Evolutionary conservation across 139 green algal genomes (phyloP), one percentile per base, ranked within the genome.

Genomic region (Chlorella vulgaris): DNA sequence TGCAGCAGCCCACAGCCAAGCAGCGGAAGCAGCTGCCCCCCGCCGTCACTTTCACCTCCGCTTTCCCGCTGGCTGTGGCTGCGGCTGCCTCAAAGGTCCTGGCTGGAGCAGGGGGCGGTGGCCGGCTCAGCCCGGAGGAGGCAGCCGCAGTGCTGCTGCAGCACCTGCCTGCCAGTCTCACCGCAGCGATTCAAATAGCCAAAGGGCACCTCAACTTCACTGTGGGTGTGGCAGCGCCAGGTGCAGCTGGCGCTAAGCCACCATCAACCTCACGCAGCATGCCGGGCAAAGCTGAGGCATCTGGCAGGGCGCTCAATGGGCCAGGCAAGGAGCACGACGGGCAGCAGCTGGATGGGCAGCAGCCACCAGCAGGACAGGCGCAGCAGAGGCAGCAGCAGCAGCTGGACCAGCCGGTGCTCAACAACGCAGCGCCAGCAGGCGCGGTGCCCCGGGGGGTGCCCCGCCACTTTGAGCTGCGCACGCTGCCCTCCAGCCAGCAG

Each of bases 161-260:
- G 38, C 68, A 31, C 18, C 31, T 81, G 78, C 47, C 29, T 18
- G 50, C 71, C 13, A 50, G 36, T 62, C 38, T 83, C 29, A 74
- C 84, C 1, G 29, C 22, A 15, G 65, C 39, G 1, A 78, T 68
- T 39, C 50, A 74, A 50, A 67, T 40, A 1, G 43, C 69, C 6
- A 83, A 74, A 50, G 86, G 80, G 2, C 80, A 86, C 66, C 53
- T 89, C 43, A 89, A 89, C 33, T 89, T 88, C 29, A 21, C 8
- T 92, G 82, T 31, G 84, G 43, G 4, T 61, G 5, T 89, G 93
- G 55, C 94, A 97, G 77, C 58, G 83, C 7, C 91, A 95, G 47
- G 83, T 0, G 2, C 80, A 91, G 35, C 28, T 90, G 36, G 38
- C 6, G 10, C 63, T n/a, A n/a, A n/a, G n/a, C n/a, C n/a, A n/a